These are phyloP conservation scores for Xylaria nigripes DNA, from an alignment of 495 filamentous ascomycete species.

Conservation along the genomic window DNA sequence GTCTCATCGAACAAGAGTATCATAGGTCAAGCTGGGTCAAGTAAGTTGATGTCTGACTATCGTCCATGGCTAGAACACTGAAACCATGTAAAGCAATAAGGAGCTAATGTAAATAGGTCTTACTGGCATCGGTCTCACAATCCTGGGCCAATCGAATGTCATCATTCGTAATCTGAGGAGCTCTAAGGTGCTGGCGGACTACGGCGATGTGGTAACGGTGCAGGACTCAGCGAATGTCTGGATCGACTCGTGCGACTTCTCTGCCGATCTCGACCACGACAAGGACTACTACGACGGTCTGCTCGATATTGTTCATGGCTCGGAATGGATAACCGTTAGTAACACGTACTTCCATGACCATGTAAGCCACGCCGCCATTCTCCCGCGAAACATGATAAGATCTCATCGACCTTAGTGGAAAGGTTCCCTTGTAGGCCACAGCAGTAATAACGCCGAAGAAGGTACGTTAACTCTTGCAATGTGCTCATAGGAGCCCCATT, in stretches of 20 bases:
- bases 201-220: slow-evolving; percentile 54
- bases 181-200: slow-evolving; percentile 48
- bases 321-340: slow-evolving; percentile 45
- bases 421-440: slow-evolving; percentile 55
- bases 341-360: slow-evolving; percentile 52
- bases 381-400: slow-evolving; percentile 12
- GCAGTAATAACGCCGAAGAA: slow-evolving; percentile 39
- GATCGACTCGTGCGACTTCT: slow-evolving; percentile 63
- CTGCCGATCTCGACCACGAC: slow-evolving; percentile 43
- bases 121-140: slow-evolving; percentile 37
- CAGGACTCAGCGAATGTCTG: slow-evolving; percentile 52
- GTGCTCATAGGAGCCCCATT: too few relatives aligned
- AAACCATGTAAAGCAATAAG: not conserved
- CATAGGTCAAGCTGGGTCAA: slow-evolving; percentile 30
- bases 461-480: slow-evolving; percentile 10
- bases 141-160: slow-evolving; percentile 43
- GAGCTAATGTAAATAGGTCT: slow-evolving; percentile 24
- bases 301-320: slow-evolving; percentile 50
- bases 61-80: not conserved
- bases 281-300: slow-evolving; percentile 66
- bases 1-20: slow-evolving; percentile 48
- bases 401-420: slow-evolving; percentile 37
- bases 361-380: slow-evolving; percentile 38
- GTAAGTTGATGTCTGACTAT: slow-evolving; percentile 8
- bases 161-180: slow-evolving; percentile 58